Conservation (phyloP, 306 rosid genomes). For the Hippophae tibetana region DNA sequence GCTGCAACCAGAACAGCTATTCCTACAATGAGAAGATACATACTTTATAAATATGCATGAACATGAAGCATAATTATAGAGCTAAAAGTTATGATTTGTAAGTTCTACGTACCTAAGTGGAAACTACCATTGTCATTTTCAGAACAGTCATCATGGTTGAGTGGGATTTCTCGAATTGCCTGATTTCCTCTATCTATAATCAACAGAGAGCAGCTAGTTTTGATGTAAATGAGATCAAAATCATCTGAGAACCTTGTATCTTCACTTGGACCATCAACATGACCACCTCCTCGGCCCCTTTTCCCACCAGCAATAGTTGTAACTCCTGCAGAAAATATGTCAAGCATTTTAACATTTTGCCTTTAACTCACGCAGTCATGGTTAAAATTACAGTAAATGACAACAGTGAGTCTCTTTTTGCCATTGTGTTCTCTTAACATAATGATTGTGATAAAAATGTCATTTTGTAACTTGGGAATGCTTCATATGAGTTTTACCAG, state of each 20-base stretch:
- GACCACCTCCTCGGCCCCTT: slow-evolving; percentile 72
- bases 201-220: slow-evolving; percentile 81
- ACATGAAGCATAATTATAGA: slow-evolving; percentile 7
- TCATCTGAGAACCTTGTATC: slow-evolving; percentile 90
- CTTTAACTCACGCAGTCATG: not conserved
- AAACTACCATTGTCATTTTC: slow-evolving; percentile 41
- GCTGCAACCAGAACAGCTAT: slow-evolving; percentile 63
- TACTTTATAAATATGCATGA: slow-evolving; percentile 11
- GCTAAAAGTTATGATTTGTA: slow-evolving; percentile 8
- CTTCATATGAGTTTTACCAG: slow-evolving; percentile 35
- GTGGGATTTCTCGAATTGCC: slow-evolving; percentile 92
- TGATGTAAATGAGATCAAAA: slow-evolving; percentile 67
- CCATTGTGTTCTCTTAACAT: not conserved
- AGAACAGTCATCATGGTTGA: slow-evolving; percentile 64
- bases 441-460: slow-evolving; percentile 2
- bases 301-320: slow-evolving; percentile 98
- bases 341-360: slow-evolving; percentile 7
- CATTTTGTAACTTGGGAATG: slow-evolving; percentile 3
- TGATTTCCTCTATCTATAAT: slow-evolving; percentile 89
- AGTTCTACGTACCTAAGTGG: slow-evolving; percentile 47
- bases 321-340: slow-evolving; percentile 44
- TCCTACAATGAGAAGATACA: slow-evolving; percentile 35
- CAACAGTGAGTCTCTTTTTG: not conserved
- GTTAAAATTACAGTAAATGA: not conserved
- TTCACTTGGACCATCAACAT: slow-evolving; percentile 96